Percentiles rank a stretch among this genome's conserved stretches.
Evolutionary conservation across 108 stramenopile species (phyloP).

Genomic region (Skeletonema menzelii): DNA sequence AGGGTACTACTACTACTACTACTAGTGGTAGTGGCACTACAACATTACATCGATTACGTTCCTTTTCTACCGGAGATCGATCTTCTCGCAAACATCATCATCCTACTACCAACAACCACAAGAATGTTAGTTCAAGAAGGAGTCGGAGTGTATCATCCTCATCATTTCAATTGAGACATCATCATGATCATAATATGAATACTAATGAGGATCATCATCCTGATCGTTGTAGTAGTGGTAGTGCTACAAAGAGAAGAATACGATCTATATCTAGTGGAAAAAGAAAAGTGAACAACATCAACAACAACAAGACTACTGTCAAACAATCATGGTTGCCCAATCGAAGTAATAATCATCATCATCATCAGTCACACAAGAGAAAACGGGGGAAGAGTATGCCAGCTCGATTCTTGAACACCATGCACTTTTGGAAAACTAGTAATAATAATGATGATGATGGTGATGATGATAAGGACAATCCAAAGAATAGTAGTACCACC

Average conservation of each 20-base stretch:
- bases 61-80: background rate
- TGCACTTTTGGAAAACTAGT: background rate
- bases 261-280: background rate
- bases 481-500: background rate
- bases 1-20: too few relatives aligned
- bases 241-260: background rate
- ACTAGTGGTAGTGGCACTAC: too few relatives aligned
- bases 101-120: background rate
- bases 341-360: background rate
- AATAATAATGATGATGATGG: background rate
- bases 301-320: background rate
- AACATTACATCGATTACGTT: background rate
- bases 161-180: too few relatives aligned
- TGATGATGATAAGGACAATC: too few relatives aligned
- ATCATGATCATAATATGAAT: too few relatives aligned
- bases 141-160: background rate
- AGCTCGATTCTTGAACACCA: background rate
- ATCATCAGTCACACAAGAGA: too few relatives aligned
- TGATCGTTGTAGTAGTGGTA: too few relatives aligned
- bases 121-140: background rate
- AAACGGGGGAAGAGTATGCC: conserved; percentile 4
- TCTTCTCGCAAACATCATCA: too few relatives aligned
- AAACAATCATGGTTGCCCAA: background rate
- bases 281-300: background rate
- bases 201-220: too few relatives aligned